A percentile compares a stretch with the other conserved stretches of the same genome.
phyloP scores from a whole-genome alignment of 1,284 basidiomycete genomes.

The Ceratobasidium sp. region DNA sequence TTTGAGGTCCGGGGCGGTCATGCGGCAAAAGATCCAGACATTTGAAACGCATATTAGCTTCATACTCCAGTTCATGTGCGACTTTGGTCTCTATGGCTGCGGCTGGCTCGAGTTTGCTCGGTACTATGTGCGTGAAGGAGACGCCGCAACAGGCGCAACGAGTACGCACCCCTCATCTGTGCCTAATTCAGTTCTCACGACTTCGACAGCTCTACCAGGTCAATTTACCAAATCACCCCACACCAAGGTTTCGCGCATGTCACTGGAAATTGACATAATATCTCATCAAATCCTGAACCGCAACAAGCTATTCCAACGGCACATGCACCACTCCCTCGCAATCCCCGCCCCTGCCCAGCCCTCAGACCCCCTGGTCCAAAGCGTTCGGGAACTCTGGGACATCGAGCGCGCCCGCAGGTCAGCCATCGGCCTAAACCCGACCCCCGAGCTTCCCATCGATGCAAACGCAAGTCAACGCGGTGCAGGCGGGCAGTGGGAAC shows the following conservation, averaged over 20 bases:
- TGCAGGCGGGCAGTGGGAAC: constrained; percentile 70
- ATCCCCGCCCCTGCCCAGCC: constrained; percentile 65
- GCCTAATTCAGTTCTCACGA: not conserved
- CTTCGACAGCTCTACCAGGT: constrained; percentile 32
- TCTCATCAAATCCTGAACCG: constrained; percentile 90
- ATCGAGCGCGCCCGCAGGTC: constrained; percentile 83
- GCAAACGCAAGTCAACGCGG: constrained; percentile 68
- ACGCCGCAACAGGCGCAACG: constrained; percentile 55
- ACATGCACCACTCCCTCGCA: constrained; percentile 78
- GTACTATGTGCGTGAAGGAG: constrained; percentile 60
- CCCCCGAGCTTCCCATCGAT: constrained; percentile 74
- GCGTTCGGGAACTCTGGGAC: constrained; percentile 94
- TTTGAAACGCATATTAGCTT: constrained; percentile 94
- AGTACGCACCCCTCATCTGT: not conserved
- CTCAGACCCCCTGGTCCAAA: constrained; percentile 82
- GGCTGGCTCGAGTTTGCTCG: constrained; percentile 79
- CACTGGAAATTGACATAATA: constrained; percentile 85
- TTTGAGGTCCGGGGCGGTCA: constrained; percentile 81
- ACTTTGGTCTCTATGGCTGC: constrained; percentile 96
- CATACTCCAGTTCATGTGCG: constrained; percentile 92
- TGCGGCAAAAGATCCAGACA: constrained; percentile 78
- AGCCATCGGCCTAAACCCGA: constrained; percentile 71
- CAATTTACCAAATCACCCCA: constrained; percentile 58
- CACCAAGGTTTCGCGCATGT: constrained; percentile 73
- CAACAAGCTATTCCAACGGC: constrained; percentile 69